These are phyloP conservation scores for Capsella rubella DNA, from an alignment of 441 rosid genomes.

Conservation along the genomic window DNA sequence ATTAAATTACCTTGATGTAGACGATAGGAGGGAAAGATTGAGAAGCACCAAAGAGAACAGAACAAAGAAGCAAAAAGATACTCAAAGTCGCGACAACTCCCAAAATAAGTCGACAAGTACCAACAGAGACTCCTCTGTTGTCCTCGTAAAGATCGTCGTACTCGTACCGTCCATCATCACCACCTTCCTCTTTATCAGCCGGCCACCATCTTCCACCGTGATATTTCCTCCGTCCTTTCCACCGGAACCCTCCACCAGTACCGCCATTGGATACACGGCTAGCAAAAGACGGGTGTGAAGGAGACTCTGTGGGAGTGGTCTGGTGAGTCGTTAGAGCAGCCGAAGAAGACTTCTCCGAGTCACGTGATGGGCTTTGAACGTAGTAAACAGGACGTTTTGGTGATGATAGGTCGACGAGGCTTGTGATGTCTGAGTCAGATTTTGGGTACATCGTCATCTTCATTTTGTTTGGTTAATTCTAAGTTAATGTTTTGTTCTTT, in stretches of 20 bases:
- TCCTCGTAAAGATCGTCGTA: constrained; percentile 44
- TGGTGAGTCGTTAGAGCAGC: constrained; percentile 41
- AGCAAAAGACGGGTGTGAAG: constrained; percentile 53
- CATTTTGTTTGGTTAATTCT: neutral
- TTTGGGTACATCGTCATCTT: constrained; percentile 52
- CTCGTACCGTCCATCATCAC: constrained; percentile 53
- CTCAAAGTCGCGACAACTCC: constrained; percentile 42
- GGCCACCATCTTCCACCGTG: constrained; percentile 57
- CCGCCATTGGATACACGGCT: constrained; percentile 56
- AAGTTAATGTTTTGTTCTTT: constrained; percentile 23
- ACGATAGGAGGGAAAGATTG: constrained; percentile 51
- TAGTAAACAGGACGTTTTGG: constrained; percentile 72
- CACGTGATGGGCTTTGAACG: constrained; percentile 88
- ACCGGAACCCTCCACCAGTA: constrained; percentile 41
- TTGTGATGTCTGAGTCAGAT: constrained; percentile 81
- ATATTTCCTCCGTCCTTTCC: constrained; percentile 52
- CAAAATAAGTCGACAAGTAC: constrained; percentile 55
- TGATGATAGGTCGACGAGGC: constrained; percentile 76
- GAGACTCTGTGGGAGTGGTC: constrained; percentile 59
- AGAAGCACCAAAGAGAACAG: constrained; percentile 60
- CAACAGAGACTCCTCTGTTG: constrained; percentile 41
- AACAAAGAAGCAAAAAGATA: constrained; percentile 51
- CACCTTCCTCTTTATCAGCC: constrained; percentile 48
- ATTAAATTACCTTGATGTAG: constrained; percentile 50
- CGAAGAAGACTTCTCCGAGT: constrained; percentile 67